Percentiles rank a stretch among this genome's conserved stretches.
phyloP scores from a whole-genome alignment of 352 stramenopile genomes.

The Phytophthora sansomeana region DNA sequence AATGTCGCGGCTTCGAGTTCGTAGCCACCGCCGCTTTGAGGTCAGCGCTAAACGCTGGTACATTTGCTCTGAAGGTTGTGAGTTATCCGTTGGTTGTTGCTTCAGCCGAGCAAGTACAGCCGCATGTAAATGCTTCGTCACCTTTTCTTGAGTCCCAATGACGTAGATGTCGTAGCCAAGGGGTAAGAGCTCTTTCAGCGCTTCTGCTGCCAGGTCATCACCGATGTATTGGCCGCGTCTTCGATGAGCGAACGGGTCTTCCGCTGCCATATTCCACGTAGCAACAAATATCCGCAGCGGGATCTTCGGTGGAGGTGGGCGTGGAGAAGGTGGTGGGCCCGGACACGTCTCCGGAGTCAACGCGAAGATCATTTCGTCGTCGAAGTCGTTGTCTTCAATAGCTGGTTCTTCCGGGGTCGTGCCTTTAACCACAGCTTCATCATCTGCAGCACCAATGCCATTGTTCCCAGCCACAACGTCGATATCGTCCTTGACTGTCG shows the following conservation, averaged over 20 bases:
- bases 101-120: constrained; percentile 62
- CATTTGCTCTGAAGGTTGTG: background rate
- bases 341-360: constrained; percentile 48
- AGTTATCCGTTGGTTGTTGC: constrained; percentile 4
- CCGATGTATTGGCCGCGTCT: constrained; percentile 54
- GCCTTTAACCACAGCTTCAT: constrained; percentile 2
- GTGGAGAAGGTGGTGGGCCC: constrained; percentile 12
- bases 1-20: constrained; percentile 1
- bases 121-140: constrained; percentile 67
- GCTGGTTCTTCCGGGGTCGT: background rate
- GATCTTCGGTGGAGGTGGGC: background rate
- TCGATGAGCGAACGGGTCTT: constrained; percentile 58
- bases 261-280: constrained; percentile 80
- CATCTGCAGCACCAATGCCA: background rate
- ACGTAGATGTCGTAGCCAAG: constrained; percentile 82
- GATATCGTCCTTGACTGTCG: background rate
- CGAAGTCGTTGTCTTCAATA: constrained; percentile 33
- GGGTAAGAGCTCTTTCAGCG: constrained; percentile 57
- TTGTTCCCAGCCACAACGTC: constrained; percentile 1
- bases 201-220: constrained; percentile 39
- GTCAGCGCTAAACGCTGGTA: constrained; percentile 43
- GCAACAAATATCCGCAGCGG: constrained; percentile 69
- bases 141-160: constrained; percentile 75
- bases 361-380: constrained; percentile 37
- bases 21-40: constrained; percentile 5